phyloP scores from a whole-genome alignment of 2,329 filamentous ascomycete genomes.

The Aspergillus sp. region DNA sequence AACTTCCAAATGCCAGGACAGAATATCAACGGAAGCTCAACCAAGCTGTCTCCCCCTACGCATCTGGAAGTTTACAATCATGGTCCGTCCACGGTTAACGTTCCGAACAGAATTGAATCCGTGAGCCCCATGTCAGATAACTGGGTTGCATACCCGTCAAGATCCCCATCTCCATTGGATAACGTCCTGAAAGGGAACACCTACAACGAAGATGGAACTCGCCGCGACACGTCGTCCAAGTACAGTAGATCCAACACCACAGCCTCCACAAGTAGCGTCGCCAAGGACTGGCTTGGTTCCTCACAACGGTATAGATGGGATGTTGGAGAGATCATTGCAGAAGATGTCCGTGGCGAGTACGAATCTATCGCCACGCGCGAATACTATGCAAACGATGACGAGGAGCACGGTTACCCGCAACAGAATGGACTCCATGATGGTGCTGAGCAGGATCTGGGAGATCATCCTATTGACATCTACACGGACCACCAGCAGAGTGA shows the following conservation, averaged over 20 bases:
- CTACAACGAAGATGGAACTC: slow-evolving; percentile 14
- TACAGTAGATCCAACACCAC: slow-evolving; percentile 23
- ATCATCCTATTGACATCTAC: slow-evolving; percentile 28
- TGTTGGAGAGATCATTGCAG: slow-evolving; percentile 22
- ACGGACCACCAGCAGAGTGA: slow-evolving; percentile 24
- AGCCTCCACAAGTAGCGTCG: slow-evolving; percentile 17
- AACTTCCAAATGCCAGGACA: slow-evolving; percentile 20
- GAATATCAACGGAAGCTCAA: slow-evolving; percentile 21
- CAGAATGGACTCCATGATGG: slow-evolving; percentile 15
- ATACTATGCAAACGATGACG: slow-evolving; percentile 26
- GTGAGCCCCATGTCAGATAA: slow-evolving; percentile 34
- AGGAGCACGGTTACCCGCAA: slow-evolving; percentile 13
- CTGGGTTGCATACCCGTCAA: slow-evolving; percentile 34
- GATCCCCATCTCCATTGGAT: slow-evolving; percentile 21
- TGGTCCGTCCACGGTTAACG: slow-evolving; percentile 18
- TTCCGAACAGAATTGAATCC: slow-evolving; percentile 23
- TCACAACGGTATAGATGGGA: slow-evolving; percentile 22
- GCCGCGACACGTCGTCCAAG: slow-evolving; percentile 27
- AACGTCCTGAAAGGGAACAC: slow-evolving; percentile 4
- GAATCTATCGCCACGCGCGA: slow-evolving; percentile 28
- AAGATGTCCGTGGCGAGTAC: slow-evolving; percentile 31
- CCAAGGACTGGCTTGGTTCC: slow-evolving; percentile 29
- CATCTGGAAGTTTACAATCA: slow-evolving; percentile 22
- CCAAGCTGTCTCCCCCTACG: slow-evolving; percentile 24
- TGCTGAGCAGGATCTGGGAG: slow-evolving; percentile 28